A percentile compares a stretch with the other conserved stretches of the same genome.
These are phyloP conservation scores for Ophiostoma ulmi DNA, from an alignment of 2,329 filamentous ascomycete species.

Conservation along the genomic window DNA sequence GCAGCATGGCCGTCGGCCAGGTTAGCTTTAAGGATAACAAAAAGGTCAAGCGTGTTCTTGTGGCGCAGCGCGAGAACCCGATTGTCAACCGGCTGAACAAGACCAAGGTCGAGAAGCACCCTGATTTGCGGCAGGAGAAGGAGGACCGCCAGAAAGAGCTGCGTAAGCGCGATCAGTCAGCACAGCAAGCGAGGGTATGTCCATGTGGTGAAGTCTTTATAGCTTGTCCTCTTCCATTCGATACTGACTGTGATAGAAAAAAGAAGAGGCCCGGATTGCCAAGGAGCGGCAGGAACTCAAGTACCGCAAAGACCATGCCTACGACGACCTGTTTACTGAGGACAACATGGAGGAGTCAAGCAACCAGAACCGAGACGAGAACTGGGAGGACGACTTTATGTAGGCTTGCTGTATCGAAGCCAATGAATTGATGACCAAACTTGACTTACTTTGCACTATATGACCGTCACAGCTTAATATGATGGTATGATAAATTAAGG, in stretches of 20 bases:
- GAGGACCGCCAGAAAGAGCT: constrained; percentile 69
- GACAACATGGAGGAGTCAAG: constrained; percentile 71
- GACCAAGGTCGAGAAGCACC: constrained; percentile 82
- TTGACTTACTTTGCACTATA: background rate
- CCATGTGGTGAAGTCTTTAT: background rate
- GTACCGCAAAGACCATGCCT: constrained; percentile 95
- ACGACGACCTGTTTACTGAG: constrained; percentile 84
- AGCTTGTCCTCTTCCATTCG: background rate
- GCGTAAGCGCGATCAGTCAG: constrained; percentile 64
- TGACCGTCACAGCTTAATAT: background rate
- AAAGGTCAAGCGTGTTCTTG: constrained; percentile 76
- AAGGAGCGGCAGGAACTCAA: constrained; percentile 85
- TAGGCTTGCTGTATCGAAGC: constrained; percentile 36
- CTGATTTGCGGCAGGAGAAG: constrained; percentile 75
- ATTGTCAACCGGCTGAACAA: constrained; percentile 98
- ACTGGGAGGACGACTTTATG: constrained; percentile 93
- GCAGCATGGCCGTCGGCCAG: constrained; percentile 90
- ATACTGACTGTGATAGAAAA: constrained; percentile 49
- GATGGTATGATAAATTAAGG: background rate
- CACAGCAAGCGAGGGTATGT: constrained; percentile 41
- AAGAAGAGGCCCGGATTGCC: constrained; percentile 66
- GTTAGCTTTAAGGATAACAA: constrained; percentile 89
- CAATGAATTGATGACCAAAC: background rate
- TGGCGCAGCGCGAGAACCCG: constrained; percentile 74
- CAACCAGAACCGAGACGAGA: constrained; percentile 75